Conservation (phyloP, 495 filamentous ascomycete genomes). For the Wilcoxina mikolae region DNA sequence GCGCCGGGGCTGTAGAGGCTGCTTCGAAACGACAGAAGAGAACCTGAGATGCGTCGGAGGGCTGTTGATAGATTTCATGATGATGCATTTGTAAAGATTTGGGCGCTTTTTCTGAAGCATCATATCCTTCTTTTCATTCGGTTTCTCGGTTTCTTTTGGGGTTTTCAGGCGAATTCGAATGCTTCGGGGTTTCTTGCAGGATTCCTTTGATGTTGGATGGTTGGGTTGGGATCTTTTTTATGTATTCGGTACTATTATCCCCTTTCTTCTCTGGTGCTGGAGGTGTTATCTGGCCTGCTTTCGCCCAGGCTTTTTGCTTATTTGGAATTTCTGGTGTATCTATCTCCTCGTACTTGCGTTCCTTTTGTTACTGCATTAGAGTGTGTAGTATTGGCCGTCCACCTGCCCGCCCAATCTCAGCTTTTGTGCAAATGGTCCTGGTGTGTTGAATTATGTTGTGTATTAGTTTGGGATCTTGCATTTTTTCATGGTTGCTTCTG, state of each 20-base stretch:
- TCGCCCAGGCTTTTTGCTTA: too few relatives aligned
- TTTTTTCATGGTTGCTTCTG: too few relatives aligned
- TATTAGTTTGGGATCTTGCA: too few relatives aligned
- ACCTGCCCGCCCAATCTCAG: too few relatives aligned
- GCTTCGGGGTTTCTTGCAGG: not conserved
- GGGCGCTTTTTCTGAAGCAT: not conserved
- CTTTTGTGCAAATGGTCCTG: too few relatives aligned
- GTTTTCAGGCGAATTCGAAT: not conserved
- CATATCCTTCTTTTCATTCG: not conserved
- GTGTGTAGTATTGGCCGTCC: too few relatives aligned
- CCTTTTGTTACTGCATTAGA: too few relatives aligned
- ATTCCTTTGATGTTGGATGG: not conserved
- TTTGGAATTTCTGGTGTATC: too few relatives aligned
- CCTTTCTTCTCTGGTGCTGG: constrained; percentile 1
- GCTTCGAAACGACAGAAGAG: not conserved
- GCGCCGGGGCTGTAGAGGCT: not conserved
- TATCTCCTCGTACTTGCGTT: too few relatives aligned
- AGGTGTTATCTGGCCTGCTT: too few relatives aligned
- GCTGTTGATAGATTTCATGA: not conserved
- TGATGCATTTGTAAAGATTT: not conserved
- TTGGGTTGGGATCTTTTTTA: not conserved
- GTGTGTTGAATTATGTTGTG: too few relatives aligned
- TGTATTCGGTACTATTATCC: too few relatives aligned
- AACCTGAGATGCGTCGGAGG: not conserved
- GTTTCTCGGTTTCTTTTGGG: not conserved